phyloP scores from a whole-genome alignment of 345 rosid species.

The Arabis alpina region DNA sequence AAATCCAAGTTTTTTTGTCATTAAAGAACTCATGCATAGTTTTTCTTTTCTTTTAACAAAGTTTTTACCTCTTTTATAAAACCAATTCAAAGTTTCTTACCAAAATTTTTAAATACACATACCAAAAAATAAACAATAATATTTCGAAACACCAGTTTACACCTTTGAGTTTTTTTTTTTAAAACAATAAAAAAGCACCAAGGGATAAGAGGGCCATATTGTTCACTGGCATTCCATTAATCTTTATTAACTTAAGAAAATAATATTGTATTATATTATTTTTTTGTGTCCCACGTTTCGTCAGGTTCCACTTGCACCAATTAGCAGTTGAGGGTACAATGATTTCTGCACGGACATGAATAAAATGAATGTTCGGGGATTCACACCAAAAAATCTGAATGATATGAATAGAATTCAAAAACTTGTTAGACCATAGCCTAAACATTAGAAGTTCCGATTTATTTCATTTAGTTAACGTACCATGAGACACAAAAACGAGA shows the following conservation, averaged over 20 bases:
- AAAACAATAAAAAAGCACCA: background rate
- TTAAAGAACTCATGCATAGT: too few species aligned
- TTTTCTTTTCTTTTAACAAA: too few species aligned
- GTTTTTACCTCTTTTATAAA: background rate
- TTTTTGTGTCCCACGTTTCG: conserved; percentile 33
- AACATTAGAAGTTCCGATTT: background rate
- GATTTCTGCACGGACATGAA: conserved; percentile 26
- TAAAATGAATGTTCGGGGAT: background rate
- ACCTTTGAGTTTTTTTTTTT: background rate
- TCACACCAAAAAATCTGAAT: background rate
- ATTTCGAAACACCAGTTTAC: too few species aligned
- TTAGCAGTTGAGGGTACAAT: conserved; percentile 21
- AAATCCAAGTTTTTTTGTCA: too few species aligned
- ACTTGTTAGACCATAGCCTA: too few species aligned
- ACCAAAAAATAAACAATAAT: background rate
- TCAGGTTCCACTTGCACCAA: conserved; percentile 38
- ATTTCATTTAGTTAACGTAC: too few species aligned
- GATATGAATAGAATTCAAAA: background rate
- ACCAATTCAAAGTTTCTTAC: background rate
- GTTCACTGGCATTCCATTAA: conserved; percentile 18
- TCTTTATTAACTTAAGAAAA: conserved; percentile 17
- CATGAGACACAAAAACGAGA: too few species aligned
- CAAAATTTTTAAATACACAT: background rate
- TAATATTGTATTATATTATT: conserved; percentile 11
- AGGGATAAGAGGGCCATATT: conserved; percentile 25